These are phyloP conservation scores for Kingdonia uniflora DNA, from an alignment of 164 flowering plant species.

Conservation along the genomic window DNA sequence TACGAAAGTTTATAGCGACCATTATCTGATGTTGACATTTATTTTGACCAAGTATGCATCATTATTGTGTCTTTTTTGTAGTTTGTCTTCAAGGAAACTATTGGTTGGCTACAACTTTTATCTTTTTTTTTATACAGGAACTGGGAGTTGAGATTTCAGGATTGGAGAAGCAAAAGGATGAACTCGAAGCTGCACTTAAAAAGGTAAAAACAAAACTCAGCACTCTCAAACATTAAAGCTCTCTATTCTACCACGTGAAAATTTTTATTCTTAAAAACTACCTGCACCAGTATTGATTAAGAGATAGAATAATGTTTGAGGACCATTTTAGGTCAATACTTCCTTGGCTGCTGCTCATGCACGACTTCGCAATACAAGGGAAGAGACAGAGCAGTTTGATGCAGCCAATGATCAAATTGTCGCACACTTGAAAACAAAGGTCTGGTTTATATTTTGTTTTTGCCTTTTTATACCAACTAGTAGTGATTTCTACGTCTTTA, in stretches of 20 bases:
- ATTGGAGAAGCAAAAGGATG: slow-evolving; percentile 52
- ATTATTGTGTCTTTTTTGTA: no score
- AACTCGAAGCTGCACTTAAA: slow-evolving; percentile 65
- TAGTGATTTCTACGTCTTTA: no score
- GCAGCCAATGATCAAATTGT: slow-evolving; percentile 76
- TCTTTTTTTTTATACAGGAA: slow-evolving; percentile 44
- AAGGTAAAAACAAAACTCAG: slow-evolving; percentile 34
- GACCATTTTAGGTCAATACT: slow-evolving; percentile 44
- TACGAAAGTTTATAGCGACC: no score
- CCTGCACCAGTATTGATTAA: background rate
- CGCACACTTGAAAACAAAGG: slow-evolving; percentile 62
- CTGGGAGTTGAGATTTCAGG: slow-evolving; percentile 41
- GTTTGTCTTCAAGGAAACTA: no score
- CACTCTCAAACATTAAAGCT: no score
- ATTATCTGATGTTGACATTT: no score
- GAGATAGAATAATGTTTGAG: background rate
- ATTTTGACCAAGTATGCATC: no score
- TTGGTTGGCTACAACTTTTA: background rate
- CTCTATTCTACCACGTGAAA: no score
- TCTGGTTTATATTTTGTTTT: slow-evolving; percentile 12
- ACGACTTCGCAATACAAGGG: slow-evolving; percentile 66
- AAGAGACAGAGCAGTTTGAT: slow-evolving; percentile 84
- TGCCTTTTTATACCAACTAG: background rate
- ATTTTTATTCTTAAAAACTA: no score
- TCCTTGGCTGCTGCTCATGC: slow-evolving; percentile 47